Percentiles rank a stretch among this genome's conserved stretches.
Evolutionary conservation across 1,139 yeast species (phyloP).

Genomic region (Wickerhamiella infanticola): DNA sequence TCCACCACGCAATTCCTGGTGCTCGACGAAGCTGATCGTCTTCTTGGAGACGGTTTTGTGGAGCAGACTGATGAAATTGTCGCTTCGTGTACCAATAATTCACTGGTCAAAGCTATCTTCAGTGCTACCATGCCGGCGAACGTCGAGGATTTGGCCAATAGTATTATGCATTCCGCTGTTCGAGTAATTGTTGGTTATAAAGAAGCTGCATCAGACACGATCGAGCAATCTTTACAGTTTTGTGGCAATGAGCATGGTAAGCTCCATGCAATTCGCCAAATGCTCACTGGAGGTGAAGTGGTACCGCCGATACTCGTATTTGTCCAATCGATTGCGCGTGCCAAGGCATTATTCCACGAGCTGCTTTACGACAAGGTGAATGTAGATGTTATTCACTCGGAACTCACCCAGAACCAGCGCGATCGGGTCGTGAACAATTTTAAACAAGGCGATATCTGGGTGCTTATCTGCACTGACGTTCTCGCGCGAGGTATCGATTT

Average conservation of each 20-base stretch:
- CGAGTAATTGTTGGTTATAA: conserved; percentile 85
- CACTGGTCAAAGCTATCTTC: conserved; percentile 52
- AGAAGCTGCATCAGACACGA: conserved; percentile 76
- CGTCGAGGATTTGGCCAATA: conserved; percentile 75
- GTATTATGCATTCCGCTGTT: conserved; percentile 72
- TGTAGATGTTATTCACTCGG: conserved; percentile 94
- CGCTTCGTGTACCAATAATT: conserved; percentile 43
- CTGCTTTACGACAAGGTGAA: conserved; percentile 77
- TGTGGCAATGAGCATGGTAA: conserved; percentile 96
- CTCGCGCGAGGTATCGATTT: conserved; percentile 94
- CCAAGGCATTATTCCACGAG: conserved; percentile 89
- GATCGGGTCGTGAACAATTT: conserved; percentile 72
- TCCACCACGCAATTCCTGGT: conserved; percentile 55
- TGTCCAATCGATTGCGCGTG: conserved; percentile 82
- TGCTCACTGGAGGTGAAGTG: conserved; percentile 63
- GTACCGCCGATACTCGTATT: conserved; percentile 89
- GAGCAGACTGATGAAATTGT: conserved; percentile 83
- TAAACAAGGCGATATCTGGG: conserved; percentile 87
- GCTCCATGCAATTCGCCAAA: conserved; percentile 74
- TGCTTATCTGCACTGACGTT: conserved; percentile 90
- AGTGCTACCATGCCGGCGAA: conserved; percentile 94
- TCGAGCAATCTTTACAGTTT: conserved; percentile 70
- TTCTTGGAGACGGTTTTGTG: conserved; percentile 80
- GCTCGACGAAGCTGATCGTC: conserved; percentile 91
- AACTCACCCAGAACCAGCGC: conserved; percentile 79